Conservation (phyloP, 495 filamentous ascomycete species). For the Filosporella fistucella region DNA sequence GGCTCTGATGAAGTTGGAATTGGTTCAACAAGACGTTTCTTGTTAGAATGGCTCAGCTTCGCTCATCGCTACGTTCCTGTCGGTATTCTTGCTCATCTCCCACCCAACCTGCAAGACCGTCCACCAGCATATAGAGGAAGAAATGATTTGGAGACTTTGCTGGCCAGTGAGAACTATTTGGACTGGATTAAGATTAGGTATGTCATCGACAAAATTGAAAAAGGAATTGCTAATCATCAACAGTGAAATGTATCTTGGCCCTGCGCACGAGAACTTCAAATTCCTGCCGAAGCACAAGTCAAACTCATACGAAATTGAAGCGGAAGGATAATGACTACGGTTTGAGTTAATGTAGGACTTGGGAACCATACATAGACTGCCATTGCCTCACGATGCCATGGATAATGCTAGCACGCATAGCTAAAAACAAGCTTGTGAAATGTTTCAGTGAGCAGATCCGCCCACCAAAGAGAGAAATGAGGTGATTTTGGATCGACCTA, state of each 20-base stretch:
- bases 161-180: constrained; percentile 84
- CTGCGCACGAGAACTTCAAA: constrained; percentile 81
- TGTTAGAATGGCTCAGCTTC: constrained; percentile 95
- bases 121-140: constrained; percentile 78
- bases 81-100: constrained; percentile 81
- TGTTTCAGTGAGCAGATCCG: too few relatives aligned
- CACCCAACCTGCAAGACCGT: constrained; percentile 80
- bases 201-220: constrained; percentile 23
- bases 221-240: constrained; percentile 12
- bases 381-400: too few relatives aligned
- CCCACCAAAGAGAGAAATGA: too few relatives aligned
- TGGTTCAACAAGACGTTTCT: constrained; percentile 80
- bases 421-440: too few relatives aligned
- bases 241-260: constrained; percentile 97
- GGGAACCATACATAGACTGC: too few relatives aligned
- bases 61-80: constrained; percentile 84
- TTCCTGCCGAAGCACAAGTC: constrained; percentile 99
- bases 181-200: constrained; percentile 99
- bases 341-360: too few relatives aligned
- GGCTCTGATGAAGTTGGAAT: constrained; percentile 91
- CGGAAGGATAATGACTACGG: constrained; percentile 52
- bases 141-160: constrained; percentile 85
- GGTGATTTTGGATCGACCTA: too few relatives aligned
- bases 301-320: constrained; percentile 67
- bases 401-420: too few relatives aligned